Evolutionary conservation across 2,329 filamentous ascomycete genomes (phyloP).

Genomic region (Penicillium sumatraense): DNA sequence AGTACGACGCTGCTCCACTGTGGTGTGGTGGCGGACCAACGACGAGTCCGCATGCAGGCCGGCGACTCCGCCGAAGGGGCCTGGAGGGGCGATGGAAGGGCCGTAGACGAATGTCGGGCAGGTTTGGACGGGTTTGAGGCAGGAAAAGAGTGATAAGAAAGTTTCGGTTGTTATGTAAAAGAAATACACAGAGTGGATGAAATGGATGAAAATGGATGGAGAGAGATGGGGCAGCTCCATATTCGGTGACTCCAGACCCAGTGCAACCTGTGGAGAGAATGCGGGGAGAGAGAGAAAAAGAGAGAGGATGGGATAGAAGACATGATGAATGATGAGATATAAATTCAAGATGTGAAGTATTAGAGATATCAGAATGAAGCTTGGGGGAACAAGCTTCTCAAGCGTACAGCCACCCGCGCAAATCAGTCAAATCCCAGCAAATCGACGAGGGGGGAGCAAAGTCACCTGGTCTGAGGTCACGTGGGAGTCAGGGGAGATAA

Average conservation of each 20-base stretch:
- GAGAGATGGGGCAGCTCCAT: neutral
- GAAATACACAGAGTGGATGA: slow-evolving; percentile 15
- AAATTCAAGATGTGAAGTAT: too few relatives aligned
- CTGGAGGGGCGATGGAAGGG: neutral
- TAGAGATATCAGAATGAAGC: too few relatives aligned
- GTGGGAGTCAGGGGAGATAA: too few relatives aligned
- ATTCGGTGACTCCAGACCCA: neutral
- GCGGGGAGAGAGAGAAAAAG: neutral
- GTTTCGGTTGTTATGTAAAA: slow-evolving; percentile 28
- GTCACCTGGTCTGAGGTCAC: too few relatives aligned
- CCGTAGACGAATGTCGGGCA: slow-evolving; percentile 1
- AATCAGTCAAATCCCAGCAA: too few relatives aligned
- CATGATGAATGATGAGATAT: too few relatives aligned
- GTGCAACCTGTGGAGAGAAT: neutral
- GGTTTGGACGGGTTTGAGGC: too few relatives aligned
- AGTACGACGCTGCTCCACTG: slow-evolving; percentile 29
- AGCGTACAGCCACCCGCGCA: too few relatives aligned
- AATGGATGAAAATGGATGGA: too few relatives aligned
- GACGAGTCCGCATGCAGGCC: slow-evolving; percentile 14
- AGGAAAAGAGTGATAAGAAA: slow-evolving; percentile 21
- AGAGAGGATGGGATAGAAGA: neutral
- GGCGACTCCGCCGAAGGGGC: neutral
- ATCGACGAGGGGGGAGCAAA: too few relatives aligned
- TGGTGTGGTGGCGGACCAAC: slow-evolving; percentile 16
- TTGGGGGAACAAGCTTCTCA: too few relatives aligned